Percentiles rank a stretch among this genome's conserved stretches.
These are phyloP conservation scores for Heimioporus sp. DNA, from an alignment of 768 basidiomycete genomes.

Conservation along the genomic window DNA sequence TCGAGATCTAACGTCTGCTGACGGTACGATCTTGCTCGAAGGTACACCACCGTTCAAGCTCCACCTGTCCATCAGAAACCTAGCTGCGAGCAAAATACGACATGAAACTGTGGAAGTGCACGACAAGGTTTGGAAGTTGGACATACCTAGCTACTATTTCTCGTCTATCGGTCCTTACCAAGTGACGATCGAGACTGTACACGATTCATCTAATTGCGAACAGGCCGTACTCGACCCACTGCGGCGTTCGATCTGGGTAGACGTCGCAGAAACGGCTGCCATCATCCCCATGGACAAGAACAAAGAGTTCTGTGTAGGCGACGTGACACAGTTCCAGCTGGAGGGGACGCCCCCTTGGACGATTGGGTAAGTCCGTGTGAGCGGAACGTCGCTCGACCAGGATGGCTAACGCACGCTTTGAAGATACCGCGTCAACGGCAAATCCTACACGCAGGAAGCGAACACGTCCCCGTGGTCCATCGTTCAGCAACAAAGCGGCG, in stretches of 20 bases:
- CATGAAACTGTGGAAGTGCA: slow-evolving; percentile 52
- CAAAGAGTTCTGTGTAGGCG: slow-evolving; percentile 86
- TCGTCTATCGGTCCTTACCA: slow-evolving; percentile 78
- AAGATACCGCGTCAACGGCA: slow-evolving; percentile 83
- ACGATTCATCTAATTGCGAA: slow-evolving; percentile 81
- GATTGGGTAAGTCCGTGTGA: slow-evolving; percentile 54
- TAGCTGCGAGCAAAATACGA: slow-evolving; percentile 67
- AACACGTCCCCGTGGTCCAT: slow-evolving; percentile 85
- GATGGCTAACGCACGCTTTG: slow-evolving; percentile 2
- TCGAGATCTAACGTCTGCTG: slow-evolving; percentile 47
- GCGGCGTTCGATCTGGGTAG: slow-evolving; percentile 69
- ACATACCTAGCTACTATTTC: slow-evolving; percentile 70
- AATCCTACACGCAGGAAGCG: slow-evolving; percentile 67
- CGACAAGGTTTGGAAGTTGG: slow-evolving; percentile 64
- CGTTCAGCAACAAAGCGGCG: slow-evolving; percentile 75
- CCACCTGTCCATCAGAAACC: slow-evolving; percentile 69
- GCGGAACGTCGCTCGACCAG: neutral
- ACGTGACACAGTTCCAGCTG: slow-evolving; percentile 85
- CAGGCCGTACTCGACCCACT: slow-evolving; percentile 65
- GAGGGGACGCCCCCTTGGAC: slow-evolving; percentile 95
- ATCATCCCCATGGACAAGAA: slow-evolving; percentile 82
- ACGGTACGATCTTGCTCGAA: slow-evolving; percentile 62
- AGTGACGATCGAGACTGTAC: slow-evolving; percentile 72
- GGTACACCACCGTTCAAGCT: slow-evolving; percentile 88
- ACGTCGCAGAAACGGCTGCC: slow-evolving; percentile 95